Conservation (phyloP, 257 asterid genomes). For the Jasminum sambac region DNA sequence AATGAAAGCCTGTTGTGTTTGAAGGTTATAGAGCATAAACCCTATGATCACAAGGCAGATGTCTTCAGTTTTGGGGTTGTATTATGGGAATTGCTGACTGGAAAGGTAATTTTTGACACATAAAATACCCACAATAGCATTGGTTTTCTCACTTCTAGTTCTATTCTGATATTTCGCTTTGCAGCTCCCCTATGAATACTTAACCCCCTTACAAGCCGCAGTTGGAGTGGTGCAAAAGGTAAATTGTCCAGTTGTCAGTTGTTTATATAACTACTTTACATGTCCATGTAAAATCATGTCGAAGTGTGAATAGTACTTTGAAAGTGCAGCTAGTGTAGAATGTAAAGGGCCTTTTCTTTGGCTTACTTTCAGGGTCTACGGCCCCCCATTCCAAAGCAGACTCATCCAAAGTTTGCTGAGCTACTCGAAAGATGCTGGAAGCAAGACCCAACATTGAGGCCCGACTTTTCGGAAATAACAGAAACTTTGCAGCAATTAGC, state of each 20-base stretch:
- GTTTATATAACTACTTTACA: conserved; percentile 6
- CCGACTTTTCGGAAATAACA: conserved; percentile 77
- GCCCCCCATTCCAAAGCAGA: conserved; percentile 77
- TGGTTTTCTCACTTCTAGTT: conserved; percentile 4
- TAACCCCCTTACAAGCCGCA: conserved; percentile 96
- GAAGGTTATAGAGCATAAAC: conserved; percentile 93
- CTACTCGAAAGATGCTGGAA: conserved; percentile 98
- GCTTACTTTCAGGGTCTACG: conserved; percentile 65
- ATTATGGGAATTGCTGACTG: conserved; percentile 88
- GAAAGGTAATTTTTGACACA: conserved; percentile 60
- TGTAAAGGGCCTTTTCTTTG: background rate
- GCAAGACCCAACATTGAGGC: conserved; percentile 78
- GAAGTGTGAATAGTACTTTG: background rate
- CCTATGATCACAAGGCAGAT: conserved; percentile 95
- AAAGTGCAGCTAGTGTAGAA: background rate
- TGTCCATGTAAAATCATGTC: background rate
- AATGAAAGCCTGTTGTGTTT: conserved; percentile 30
- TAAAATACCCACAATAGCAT: background rate
- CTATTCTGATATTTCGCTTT: conserved; percentile 14
- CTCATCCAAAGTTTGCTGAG: conserved; percentile 71
- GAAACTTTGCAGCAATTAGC: conserved; percentile 58
- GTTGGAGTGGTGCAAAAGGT: conserved; percentile 99
- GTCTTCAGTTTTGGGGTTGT: conserved; percentile 93
- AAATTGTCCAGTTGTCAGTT: conserved; percentile 23
- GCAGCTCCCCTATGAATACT: conserved; percentile 94